A percentile compares a stretch with the other conserved stretches of the same genome.
Conservation (phyloP, 345 rosid genomes). For the Salix caprea region DNA sequence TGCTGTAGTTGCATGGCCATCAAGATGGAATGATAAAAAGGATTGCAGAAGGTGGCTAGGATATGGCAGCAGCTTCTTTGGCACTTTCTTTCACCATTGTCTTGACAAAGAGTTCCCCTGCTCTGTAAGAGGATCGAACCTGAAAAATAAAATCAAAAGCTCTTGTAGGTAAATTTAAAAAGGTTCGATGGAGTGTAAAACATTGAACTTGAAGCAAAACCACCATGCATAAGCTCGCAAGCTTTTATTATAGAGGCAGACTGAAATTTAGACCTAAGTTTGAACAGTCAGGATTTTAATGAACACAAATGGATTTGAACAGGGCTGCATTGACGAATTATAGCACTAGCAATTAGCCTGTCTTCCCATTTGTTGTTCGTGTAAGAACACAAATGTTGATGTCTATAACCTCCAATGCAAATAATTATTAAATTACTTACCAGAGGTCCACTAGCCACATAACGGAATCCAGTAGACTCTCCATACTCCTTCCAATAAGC, state of each 20-base stretch:
- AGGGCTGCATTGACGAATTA: not conserved
- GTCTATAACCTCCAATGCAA: not conserved
- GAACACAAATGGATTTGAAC: not conserved
- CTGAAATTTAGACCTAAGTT: not conserved
- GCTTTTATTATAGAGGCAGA: not conserved
- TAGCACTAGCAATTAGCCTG: not conserved
- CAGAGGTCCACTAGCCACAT: conserved; percentile 96
- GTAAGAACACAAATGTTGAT: not conserved
- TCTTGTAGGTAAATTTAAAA: not conserved
- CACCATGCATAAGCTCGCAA: not conserved
- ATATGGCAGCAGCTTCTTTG: conserved; percentile 6
- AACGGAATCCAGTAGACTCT: conserved; percentile 90
- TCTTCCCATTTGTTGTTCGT: not conserved
- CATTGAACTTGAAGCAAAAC: not conserved
- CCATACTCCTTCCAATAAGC: conserved; percentile 92
- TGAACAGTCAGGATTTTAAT: not conserved
- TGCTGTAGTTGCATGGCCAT: not conserved
- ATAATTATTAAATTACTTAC: conserved; percentile 37
- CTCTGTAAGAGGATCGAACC: conserved; percentile 95
- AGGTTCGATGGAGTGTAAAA: not conserved
- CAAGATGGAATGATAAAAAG: not conserved
- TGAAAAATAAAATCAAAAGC: conserved; percentile 19
- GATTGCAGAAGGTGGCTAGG: conserved; percentile 1
- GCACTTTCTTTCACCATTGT: conserved; percentile 81
- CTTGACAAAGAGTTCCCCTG: conserved; percentile 91